A percentile compares a stretch with the other conserved stretches of the same genome.
Conservation (phyloP, 768 basidiomycete genomes). For the Tulasnella calospora region DNA sequence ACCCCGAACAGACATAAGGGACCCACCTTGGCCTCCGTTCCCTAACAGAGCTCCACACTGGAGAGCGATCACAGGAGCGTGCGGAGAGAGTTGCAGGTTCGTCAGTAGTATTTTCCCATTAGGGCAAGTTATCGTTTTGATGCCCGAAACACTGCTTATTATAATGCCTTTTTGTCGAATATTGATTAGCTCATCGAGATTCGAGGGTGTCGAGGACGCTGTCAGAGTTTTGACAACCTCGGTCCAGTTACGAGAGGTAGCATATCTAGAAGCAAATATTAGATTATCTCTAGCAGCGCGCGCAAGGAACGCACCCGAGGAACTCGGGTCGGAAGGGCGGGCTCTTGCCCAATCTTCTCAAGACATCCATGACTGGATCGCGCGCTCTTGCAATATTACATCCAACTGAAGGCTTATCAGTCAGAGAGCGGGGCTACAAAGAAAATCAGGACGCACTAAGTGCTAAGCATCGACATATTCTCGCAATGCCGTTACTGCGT, state of each 20-base stretch:
- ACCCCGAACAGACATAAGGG: not conserved
- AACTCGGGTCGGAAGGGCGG: not conserved
- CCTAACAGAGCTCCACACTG: not conserved
- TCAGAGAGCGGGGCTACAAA: not conserved
- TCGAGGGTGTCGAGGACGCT: not conserved
- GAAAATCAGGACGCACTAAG: not conserved
- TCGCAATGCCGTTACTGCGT: not conserved
- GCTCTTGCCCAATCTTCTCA: too few species aligned
- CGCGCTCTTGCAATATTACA: not conserved
- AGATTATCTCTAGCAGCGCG: not conserved
- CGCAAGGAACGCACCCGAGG: not conserved
- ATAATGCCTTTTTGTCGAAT: not conserved
- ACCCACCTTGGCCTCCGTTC: not conserved
- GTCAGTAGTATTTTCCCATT: not conserved
- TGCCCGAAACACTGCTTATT: not conserved
- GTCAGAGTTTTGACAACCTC: not conserved
- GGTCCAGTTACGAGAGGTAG: not conserved
- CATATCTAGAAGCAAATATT: not conserved
- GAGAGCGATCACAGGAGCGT: not conserved
- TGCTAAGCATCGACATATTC: slow-evolving; percentile 1
- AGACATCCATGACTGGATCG: too few species aligned
- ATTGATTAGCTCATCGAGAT: not conserved
- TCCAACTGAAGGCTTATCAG: not conserved
- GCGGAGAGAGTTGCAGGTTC: not conserved
- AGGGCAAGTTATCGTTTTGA: not conserved